Conservation (phyloP, 2,329 filamentous ascomycete genomes). For the Microsporum canis region DNA sequence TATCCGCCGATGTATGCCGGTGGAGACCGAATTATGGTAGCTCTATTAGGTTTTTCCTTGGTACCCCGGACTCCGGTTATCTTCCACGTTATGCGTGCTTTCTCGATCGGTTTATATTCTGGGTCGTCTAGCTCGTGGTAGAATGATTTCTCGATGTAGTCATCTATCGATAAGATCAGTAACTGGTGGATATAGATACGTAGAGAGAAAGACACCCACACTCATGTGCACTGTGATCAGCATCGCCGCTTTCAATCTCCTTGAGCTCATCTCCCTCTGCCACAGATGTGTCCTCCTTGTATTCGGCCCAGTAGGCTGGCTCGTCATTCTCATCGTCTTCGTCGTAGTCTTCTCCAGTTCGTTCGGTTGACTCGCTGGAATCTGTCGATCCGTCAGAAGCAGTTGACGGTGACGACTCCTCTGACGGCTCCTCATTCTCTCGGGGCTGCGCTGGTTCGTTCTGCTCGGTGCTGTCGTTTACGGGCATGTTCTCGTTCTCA, state of each 20-base stretch:
- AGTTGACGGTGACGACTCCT: conserved; percentile 9
- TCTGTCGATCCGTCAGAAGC: conserved; percentile 6
- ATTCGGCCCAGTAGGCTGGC: conserved; percentile 41
- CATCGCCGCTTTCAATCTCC: conserved; percentile 41
- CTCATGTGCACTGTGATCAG: conserved; percentile 45
- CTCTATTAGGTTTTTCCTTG: conserved; percentile 47
- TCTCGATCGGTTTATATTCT: conserved; percentile 43
- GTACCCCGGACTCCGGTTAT: conserved; percentile 50
- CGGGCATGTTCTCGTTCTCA: not conserved
- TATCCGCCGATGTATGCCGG: conserved; percentile 46
- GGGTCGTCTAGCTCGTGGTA: conserved; percentile 48
- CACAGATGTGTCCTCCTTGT: conserved; percentile 45
- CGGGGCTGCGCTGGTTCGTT: not conserved
- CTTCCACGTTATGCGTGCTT: conserved; percentile 48
- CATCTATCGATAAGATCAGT: conserved; percentile 26
- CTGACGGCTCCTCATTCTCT: conserved; percentile 7
- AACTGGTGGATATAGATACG: not conserved
- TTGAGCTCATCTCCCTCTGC: conserved; percentile 49
- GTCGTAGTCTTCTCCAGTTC: conserved; percentile 10
- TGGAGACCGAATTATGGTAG: conserved; percentile 48
- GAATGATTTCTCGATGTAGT: conserved; percentile 48
- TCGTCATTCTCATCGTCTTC: conserved; percentile 17
- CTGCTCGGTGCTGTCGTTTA: not conserved
- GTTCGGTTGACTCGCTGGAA: conserved; percentile 9
- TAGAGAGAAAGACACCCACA: conserved; percentile 25